Evolutionary conservation across 495 filamentous ascomycete genomes (phyloP), one percentile per base, ranked within the genome.

Genomic region (Aspergillus funiculosus): DNA sequence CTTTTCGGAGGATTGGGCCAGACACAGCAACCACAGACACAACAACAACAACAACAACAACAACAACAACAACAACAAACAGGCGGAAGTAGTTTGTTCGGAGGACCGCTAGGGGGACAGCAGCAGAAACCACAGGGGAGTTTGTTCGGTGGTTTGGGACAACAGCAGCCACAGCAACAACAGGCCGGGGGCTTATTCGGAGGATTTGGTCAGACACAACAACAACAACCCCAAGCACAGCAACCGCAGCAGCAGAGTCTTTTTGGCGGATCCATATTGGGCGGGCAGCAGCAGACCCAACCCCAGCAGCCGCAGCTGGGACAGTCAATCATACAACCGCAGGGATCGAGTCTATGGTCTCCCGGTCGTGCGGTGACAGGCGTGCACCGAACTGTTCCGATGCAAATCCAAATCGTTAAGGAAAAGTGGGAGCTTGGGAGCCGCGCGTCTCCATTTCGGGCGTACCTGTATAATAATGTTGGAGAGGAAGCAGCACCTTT

Each of bases 401-500:
- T 94, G 50, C 91, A 97, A 66, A 88, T 96, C 39, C 65, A 78
- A 40, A 74, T 82, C 15, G 75, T 96, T 47, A 72, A 77, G 30
- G 73, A 83, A 25, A 95, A 95, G 73, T 99, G 92, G 92, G 76
- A 89, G 51, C 78, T 86, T 1, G 61, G 68, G 6, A 79, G 72
- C 56, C 78, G 76, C 8, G 73, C 78, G 48, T 94, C 87, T 46
- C 81, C 77, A 4, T 94, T 99, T 69, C 83, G 88, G 57, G 72
- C 84, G 42, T 97, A 98, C 61, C 85, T 96, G 61, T 98, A 97
- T 71, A 97, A 98, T 66, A 76, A 83, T 51, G 87, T 95, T 43
- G 79, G 81, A 13, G 80, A 89, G 52, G 79, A 86, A 14, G 71
- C 78, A 40, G 84, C 85, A 6, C 86, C 88, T 3, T 91, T 87